These are phyloP conservation scores for Akanthomyces muscarius DNA, from an alignment of 2,329 filamentous ascomycete species.

Conservation along the genomic window DNA sequence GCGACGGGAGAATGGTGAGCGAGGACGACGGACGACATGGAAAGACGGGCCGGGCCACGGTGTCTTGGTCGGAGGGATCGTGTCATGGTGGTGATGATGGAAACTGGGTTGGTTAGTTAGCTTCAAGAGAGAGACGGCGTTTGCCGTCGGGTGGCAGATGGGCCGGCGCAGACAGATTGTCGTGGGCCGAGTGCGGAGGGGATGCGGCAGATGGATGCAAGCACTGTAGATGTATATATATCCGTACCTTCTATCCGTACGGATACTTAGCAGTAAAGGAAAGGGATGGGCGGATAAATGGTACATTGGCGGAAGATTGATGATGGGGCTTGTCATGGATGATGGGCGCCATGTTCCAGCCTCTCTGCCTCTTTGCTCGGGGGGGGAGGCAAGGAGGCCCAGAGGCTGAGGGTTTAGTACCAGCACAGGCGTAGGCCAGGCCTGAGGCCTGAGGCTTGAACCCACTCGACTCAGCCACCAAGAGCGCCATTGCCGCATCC, in stretches of 20 bases:
- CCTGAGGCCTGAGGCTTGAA: no score
- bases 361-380: no score
- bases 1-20: neutral
- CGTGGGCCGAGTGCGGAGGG: neutral
- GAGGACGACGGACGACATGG: neutral
- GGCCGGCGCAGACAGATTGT: neutral
- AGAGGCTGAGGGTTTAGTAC: no score
- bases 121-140: neutral
- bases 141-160: neutral
- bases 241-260: no score
- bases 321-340: no score
- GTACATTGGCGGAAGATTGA: no score
- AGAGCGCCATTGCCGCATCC: conserved; percentile 10
- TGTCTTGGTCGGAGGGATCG: neutral
- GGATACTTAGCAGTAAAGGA: no score
- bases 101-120: no score
- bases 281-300: no score
- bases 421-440: no score
- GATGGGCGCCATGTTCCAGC: neutral
- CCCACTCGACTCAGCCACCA: neutral
- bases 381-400: no score
- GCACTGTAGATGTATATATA: neutral
- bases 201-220: neutral
- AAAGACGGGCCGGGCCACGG: neutral
- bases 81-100: neutral